phyloP scores from a whole-genome alignment of 129 eudicot species.

The Apium graveolens region DNA sequence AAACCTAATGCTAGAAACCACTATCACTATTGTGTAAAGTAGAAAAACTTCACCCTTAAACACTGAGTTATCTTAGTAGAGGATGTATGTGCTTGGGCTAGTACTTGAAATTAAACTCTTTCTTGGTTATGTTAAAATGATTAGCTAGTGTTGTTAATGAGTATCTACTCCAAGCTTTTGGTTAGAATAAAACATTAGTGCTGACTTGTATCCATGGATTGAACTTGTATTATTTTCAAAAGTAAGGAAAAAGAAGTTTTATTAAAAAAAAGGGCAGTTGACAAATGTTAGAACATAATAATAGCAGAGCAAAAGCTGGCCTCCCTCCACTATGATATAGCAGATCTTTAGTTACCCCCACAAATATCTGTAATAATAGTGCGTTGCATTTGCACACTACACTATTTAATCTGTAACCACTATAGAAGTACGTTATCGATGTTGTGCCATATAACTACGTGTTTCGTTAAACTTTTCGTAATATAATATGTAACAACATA shows the following conservation, averaged over 20 bases:
- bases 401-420: background rate
- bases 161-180: background rate
- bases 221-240: background rate
- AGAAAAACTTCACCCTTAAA: background rate
- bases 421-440: background rate
- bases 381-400: conserved; percentile 1
- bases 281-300: background rate
- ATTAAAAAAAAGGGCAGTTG: background rate
- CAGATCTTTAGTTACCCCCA: conserved; percentile 6
- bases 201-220: background rate
- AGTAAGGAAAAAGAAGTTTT: background rate
- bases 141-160: background rate
- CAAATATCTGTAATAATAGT: background rate
- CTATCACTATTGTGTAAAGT: background rate
- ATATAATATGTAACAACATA: too few relatives aligned
- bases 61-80: background rate
- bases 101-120: background rate
- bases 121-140: too few relatives aligned
- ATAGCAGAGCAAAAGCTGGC: conserved; percentile 3
- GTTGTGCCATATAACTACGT: background rate
- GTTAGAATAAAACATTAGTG: background rate
- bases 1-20: too few relatives aligned
- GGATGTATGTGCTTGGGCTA: background rate
- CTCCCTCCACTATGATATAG: background rate
- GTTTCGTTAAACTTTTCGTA: background rate